These are phyloP conservation scores for Tieghemiomyces parasiticus DNA, from an alignment of 192 early-diverging fungal genomes.

Conservation along the genomic window DNA sequence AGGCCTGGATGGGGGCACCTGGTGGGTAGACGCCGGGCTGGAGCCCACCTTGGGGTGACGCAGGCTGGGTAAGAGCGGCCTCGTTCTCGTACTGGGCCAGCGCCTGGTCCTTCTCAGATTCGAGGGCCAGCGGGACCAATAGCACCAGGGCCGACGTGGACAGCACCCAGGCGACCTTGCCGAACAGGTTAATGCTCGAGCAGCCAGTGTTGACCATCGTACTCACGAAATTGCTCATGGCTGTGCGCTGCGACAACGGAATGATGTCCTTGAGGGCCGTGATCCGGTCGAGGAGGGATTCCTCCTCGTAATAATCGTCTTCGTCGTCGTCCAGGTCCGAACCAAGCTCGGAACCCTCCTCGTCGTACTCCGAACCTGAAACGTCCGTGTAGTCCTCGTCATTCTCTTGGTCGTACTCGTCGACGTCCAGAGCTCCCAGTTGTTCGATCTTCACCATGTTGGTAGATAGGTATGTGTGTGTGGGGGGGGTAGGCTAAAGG, in stretches of 20 bases:
- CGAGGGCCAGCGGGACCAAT: slow-evolving; percentile 71
- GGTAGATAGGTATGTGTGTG: too few species aligned
- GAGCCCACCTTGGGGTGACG: background rate
- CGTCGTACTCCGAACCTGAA: slow-evolving; percentile 17
- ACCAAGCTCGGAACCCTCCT: slow-evolving; percentile 31
- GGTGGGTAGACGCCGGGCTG: slow-evolving; percentile 9
- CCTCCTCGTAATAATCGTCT: slow-evolving; percentile 58
- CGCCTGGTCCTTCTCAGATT: slow-evolving; percentile 75
- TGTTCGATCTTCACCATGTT: slow-evolving; percentile 12
- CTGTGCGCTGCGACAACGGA: slow-evolving; percentile 52
- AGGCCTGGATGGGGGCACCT: background rate
- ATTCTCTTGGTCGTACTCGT: background rate
- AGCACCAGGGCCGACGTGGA: slow-evolving; percentile 74
- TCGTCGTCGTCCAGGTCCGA: slow-evolving; percentile 39
- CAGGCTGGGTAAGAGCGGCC: background rate
- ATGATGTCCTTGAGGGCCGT: slow-evolving; percentile 77
- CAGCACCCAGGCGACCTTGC: slow-evolving; percentile 78
- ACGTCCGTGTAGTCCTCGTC: slow-evolving; percentile 10
- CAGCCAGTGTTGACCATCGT: slow-evolving; percentile 39
- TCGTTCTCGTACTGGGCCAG: slow-evolving; percentile 71
- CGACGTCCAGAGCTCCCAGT: slow-evolving; percentile 2
- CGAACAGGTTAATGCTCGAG: slow-evolving; percentile 43
- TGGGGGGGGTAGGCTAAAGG: too few species aligned
- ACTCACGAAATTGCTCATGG: slow-evolving; percentile 39
- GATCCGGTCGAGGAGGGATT: slow-evolving; percentile 70